phyloP scores from a whole-genome alignment of 306 rosid genomes.

The Gastrolobium villosum region DNA sequence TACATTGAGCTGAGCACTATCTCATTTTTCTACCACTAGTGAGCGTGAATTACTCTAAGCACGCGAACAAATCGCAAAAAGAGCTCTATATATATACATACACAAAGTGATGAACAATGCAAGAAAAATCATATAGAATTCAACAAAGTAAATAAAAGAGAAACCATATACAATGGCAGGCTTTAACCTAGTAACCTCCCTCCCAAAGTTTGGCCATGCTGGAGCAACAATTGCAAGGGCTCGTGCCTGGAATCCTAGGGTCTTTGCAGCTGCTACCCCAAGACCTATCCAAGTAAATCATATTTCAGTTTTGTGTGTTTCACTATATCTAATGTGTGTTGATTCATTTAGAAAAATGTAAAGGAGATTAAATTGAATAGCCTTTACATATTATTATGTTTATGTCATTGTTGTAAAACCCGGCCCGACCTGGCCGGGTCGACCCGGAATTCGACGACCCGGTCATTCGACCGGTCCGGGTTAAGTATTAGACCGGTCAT shows the following conservation, averaged over 20 bases:
- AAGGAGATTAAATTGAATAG: not conserved
- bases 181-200: slow-evolving; percentile 49
- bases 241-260: slow-evolving; percentile 51
- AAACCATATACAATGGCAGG: slow-evolving; percentile 60
- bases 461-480: too few relatives aligned
- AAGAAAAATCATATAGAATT: slow-evolving; percentile 1
- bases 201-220: slow-evolving; percentile 60
- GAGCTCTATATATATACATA: slow-evolving; percentile 2
- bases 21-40: slow-evolving; percentile 30
- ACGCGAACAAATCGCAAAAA: slow-evolving; percentile 21
- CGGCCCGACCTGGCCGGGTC: too few relatives aligned
- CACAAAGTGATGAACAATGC: not conserved
- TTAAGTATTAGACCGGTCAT: too few relatives aligned
- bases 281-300: slow-evolving; percentile 64
- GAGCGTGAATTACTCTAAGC: slow-evolving; percentile 43
- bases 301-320: not conserved
- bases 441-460: too few relatives aligned
- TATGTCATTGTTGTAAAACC: too few relatives aligned
- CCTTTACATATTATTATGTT: not conserved
- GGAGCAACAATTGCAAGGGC: slow-evolving; percentile 59
- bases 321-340: not conserved
- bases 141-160: not conserved
- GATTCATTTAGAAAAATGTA: not conserved
- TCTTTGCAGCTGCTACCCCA: slow-evolving; percentile 56
- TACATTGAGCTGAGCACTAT: not conserved